Evolutionary conservation across 2,329 filamentous ascomycete genomes (phyloP), one percentile per base, ranked within the genome.

Genomic region (Fusarium sp.): DNA sequence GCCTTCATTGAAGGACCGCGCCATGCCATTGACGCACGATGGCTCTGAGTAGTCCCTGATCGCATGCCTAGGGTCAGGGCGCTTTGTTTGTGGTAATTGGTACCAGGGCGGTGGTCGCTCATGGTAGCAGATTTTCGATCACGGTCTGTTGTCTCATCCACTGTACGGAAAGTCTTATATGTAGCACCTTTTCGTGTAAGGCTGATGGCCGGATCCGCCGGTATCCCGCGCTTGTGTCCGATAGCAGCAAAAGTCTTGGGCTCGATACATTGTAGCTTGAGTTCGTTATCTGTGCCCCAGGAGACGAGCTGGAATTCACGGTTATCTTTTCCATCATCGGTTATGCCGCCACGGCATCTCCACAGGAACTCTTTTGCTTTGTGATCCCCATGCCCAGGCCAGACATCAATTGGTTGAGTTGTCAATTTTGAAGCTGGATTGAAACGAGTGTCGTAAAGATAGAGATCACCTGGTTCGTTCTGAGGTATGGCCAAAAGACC

Each of bases 221-320:
- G 85, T 54, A 84, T 86, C 7, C 92, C 93, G 76, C 91, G 93
- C 47, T 88, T 83, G 77, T 93, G 92, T 5, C 93, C 93, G 18
- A 97, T 91, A 3, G 87, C 84, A 61, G 88, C 84, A 1, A 96
- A 83, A 30, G 90, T 83, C 27, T 89, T 83, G 2, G 88, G 82
- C 42, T 93, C 87, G 22, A 94, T 87, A 49, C 89, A 90, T 76
- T 97, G 92, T 29, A 98, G 84, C 51, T 92, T 90, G 30, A 98
- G 83, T 75, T 94, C 88, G 71, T 92, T 92, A 78, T 98, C 95
- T 51, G 92, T 91, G 27, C 94, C 94, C 94, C 94, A 98, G 0
- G 94, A 94, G 1, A 98, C 93, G 20, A 98, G 85, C 78, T 98
- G 94, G 69, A 97, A 98, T 55, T 98, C 94, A 73, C 95, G 89